A percentile compares a stretch with the other conserved stretches of the same genome.
Evolutionary conservation across 345 rosid species (phyloP).

Genomic region (Combretum micranthum): DNA sequence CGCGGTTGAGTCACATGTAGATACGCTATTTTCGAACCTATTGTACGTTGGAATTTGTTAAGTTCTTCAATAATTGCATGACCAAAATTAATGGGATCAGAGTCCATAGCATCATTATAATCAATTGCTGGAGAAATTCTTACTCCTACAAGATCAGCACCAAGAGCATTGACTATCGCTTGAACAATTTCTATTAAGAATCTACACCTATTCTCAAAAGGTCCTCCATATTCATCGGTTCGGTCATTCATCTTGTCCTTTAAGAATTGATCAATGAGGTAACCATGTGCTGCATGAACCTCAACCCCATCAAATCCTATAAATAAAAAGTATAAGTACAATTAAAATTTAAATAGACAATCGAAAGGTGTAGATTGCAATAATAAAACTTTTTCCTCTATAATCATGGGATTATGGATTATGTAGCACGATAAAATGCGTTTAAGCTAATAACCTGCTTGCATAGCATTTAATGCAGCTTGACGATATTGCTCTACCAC

Average conservation of each 20-base stretch:
- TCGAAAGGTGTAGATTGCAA: background rate
- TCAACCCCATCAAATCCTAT: conserved; percentile 82
- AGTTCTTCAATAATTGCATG: conserved; percentile 49
- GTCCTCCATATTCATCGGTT: conserved; percentile 73
- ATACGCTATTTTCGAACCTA: conserved; percentile 55
- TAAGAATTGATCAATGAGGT: conserved; percentile 77
- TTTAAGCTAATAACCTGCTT: background rate
- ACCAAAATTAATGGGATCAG: conserved; percentile 68
- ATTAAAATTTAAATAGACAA: background rate
- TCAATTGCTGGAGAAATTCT: conserved; percentile 84
- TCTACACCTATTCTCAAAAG: conserved; percentile 57
- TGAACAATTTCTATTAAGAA: conserved; percentile 52
- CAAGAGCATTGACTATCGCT: conserved; percentile 49
- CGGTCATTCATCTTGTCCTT: conserved; percentile 79
- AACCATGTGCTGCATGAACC: conserved; percentile 87
- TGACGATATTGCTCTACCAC: conserved; percentile 1
- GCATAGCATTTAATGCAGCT: background rate
- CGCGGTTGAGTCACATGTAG: conserved; percentile 88
- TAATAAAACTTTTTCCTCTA: background rate
- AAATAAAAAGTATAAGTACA: background rate
- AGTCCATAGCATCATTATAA: conserved; percentile 68
- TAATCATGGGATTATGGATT: background rate
- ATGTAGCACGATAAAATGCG: background rate
- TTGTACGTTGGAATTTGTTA: conserved; percentile 41
- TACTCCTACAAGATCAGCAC: conserved; percentile 49